Percentiles rank a stretch among this genome's conserved stretches.
These are phyloP conservation scores for Tulasnella sp. DNA, from an alignment of 768 basidiomycete genomes.

Conservation along the genomic window DNA sequence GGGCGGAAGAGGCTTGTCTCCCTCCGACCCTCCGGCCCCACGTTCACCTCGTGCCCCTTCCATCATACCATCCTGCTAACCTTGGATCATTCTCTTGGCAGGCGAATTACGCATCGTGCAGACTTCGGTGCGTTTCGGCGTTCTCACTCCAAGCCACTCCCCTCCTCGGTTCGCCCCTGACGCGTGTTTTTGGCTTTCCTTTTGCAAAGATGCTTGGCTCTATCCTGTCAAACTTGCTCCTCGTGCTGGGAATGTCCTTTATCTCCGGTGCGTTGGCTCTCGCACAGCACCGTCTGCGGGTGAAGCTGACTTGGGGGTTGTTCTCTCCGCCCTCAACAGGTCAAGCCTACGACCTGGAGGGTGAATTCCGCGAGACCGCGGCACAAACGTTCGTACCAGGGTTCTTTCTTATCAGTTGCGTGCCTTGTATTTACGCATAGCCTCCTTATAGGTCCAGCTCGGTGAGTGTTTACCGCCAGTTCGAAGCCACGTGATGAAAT, in stretches of 20 bases:
- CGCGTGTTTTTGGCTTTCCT: neutral
- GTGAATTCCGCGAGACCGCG: constrained; percentile 73
- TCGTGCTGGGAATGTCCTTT: constrained; percentile 90
- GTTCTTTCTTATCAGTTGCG: constrained; percentile 4
- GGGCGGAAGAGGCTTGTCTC: neutral
- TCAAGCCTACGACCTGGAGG: constrained; percentile 61
- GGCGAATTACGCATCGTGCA: constrained; percentile 86
- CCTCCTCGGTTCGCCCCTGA: neutral
- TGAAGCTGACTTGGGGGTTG: neutral
- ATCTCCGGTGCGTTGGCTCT: constrained; percentile 53
- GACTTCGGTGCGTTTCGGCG: constrained; percentile 58
- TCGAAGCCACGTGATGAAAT: constrained; percentile 24
- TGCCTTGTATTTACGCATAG: constrained; percentile 22
- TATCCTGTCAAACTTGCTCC: constrained; percentile 81
- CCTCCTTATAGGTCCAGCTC: constrained; percentile 38
- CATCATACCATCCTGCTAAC: neutral
- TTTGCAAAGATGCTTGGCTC: constrained; percentile 73
- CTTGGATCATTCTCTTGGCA: constrained; percentile 33
- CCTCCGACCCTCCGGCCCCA: neutral
- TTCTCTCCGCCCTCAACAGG: constrained; percentile 39
- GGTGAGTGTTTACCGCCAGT: constrained; percentile 33
- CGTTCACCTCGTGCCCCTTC: constrained; percentile 1
- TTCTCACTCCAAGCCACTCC: neutral
- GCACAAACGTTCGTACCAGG: constrained; percentile 70
- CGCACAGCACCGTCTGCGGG: neutral